Base-by-base conservation (phyloP, 306 rosid genomes). In the Cucumis hystrix region DNA sequence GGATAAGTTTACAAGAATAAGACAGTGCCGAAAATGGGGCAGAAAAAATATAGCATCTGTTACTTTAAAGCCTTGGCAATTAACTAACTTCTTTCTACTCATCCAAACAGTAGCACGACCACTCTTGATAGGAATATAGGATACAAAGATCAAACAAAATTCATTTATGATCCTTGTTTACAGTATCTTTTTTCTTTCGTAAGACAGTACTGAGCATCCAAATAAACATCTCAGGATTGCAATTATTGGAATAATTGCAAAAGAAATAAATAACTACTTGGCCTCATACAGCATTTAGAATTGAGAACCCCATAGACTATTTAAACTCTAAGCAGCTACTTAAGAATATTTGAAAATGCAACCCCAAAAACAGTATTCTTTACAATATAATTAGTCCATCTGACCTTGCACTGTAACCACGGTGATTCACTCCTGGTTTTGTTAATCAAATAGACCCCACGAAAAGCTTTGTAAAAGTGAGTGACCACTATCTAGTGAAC, bases 1-100 rank as follows among this genome's bases (percentile, higher is more conserved):
- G 67, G 56, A 78, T 18, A 16, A 43, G 30, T 14, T 16, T 72
- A 72, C 60, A 49, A 45, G n/a, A 57, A 74, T 37, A 81, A 33
- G 71, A 47, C 35, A 83, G 70, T 75, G 79, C 60, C 28, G 61
- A 67, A 47, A 71, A 49, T 28, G 75, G 74, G 74, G 54, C 30
- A n/a, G 37, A n/a, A 10, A 7, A n/a, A 41, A 47, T 69, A 23
- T 43, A 23, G 10, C 51, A 65, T 37, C 23, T 17, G 7, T 15
- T 10, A 9, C 51, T 65, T 33, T 64, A 37, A 35, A 64, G 21
- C 47, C 43, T 35, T 35, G 3, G 75, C 75, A 69, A 69, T 45
- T n/a, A 17, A 17, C 47, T 37, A 37, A 64, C 23, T 33, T 16
- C 45, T 18, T 33, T 35, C 8, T 37, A 64, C 25, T 61, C 41